A percentile compares a stretch with the other conserved stretches of the same genome.
Evolutionary conservation across 352 stramenopile genomes (phyloP).

Genomic region (Phytopythium cucurbitacearum): DNA sequence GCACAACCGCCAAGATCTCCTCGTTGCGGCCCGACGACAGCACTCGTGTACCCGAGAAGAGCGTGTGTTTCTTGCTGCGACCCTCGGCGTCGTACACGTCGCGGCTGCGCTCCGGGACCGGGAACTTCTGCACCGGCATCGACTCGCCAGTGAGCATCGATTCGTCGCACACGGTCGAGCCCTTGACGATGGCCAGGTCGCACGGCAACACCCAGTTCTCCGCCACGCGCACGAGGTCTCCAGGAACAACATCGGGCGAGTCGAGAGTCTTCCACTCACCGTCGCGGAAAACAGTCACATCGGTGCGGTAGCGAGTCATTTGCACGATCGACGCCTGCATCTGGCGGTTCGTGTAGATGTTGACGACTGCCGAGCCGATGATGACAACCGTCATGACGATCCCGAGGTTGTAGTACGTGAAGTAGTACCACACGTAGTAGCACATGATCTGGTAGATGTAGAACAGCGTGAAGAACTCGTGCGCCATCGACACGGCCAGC

Average conservation of each 20-base stretch:
- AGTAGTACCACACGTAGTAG: constrained; percentile 46
- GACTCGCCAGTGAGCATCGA: constrained; percentile 44
- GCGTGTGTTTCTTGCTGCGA: constrained; percentile 51
- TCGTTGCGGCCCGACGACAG: constrained; percentile 33
- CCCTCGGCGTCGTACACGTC: constrained; percentile 32
- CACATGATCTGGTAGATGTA: constrained; percentile 35
- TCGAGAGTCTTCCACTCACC: constrained; percentile 24
- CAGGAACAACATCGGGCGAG: constrained; percentile 26
- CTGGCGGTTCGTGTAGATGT: constrained; percentile 31
- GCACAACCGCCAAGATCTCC: constrained; percentile 53
- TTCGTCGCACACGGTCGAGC: constrained; percentile 37
- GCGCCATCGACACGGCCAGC: constrained; percentile 13
- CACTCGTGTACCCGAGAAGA: constrained; percentile 66
- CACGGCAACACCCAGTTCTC: constrained; percentile 39
- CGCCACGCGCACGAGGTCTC: constrained; percentile 33
- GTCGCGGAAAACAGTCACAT: constrained; percentile 39
- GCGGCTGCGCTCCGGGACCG: constrained; percentile 30
- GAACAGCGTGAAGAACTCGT: constrained; percentile 27
- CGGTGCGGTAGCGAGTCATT: constrained; percentile 36
- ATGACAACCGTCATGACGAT: constrained; percentile 26
- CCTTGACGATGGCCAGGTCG: constrained; percentile 40
- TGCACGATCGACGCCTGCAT: constrained; percentile 24
- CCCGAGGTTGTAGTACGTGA: constrained; percentile 28
- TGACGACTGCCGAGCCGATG: constrained; percentile 19
- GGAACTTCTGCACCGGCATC: constrained; percentile 63